Base-by-base conservation (phyloP, 2,329 filamentous ascomycete species). In the Monilinia fructigena region DNA sequence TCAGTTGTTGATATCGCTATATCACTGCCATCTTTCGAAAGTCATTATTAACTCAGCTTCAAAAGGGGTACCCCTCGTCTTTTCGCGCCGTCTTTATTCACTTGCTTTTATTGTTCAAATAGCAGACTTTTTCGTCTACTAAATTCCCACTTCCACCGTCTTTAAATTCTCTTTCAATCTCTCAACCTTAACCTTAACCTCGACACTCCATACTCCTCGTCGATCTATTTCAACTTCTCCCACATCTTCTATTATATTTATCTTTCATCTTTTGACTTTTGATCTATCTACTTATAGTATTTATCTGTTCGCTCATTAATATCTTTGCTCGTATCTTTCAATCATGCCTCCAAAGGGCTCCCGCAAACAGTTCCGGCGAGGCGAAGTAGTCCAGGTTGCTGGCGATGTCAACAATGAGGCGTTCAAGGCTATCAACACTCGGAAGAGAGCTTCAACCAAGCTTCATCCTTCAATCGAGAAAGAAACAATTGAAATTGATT, bases 51-150 rank as follows among this genome's bases (percentile, higher is more conserved):
- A 11, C n/a, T 55, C 53, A 55, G n/a, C 45, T 60, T 50, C 47
- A 14, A 28, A 50, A 52, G 3, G 12, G 11, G 12, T 20, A 26
- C 31, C 3, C 12, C 54, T 63, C 61, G 16, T 3, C 2, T 18
- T 38, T 31, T 4, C 5, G 3, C 20, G 20, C 18, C 52, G 14
- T 26, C 31, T 38, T 12, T 35, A 65, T 65, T 60, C 63, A 65
- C 63, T 65, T 65, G 45, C 12, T 18, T 18, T 45, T 52, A 35
- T 28, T 4, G n/a, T 35, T 26, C 35, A 20, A 60, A 60, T 2
- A 4, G 45, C 0, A 23, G n/a, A 18, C 31, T 16, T 38, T 20
- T 38, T 11, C 23, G 28, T 38, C 45, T 40, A 50, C 14, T 28
- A 31, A 8, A 16, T 48, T 65, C 23, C 31, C 40, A 42, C 50